Evolutionary conservation across 345 rosid species (phyloP), one percentile per base, ranked within the genome.

Genomic region (Anacardium occidentale): DNA sequence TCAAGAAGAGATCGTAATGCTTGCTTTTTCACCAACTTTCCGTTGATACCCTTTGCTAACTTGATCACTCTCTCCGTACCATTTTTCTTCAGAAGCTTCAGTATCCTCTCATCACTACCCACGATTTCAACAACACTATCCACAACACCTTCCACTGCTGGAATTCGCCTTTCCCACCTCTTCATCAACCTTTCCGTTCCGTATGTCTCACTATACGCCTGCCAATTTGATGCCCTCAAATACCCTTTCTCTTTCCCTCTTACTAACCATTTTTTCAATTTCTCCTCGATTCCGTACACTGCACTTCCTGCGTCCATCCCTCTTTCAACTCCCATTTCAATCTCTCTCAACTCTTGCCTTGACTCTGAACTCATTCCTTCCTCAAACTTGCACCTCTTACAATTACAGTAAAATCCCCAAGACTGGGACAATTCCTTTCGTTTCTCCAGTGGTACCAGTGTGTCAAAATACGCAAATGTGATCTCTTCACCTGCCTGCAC

Each of bases 401-500:
- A 94, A 20, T 54, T 61, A 45, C 97, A 94, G 17, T 62, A 26
- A 70, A 94, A 92, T 4, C 97, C 97, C 98, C 97, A 92, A 7
- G 86, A 58, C 37, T 68, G 65, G 6, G 93, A 85, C 92, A 82
- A 85, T 47, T 89, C 95, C 59, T 53, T 81, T 48, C 98, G 84
- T 66, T 83, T 90, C 12, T 79, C 79, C 47, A 85, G 26, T 0
- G 87, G 84, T 24, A 78, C 74, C 64, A 89, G 80, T 57, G 85
- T 78, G 65, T 92, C 95, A 7, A 87, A 90, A 72, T 92, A 94
- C 59, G 92, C 85, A 56, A 79, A 88, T 9, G 88, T 86, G 59
- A 94, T 83, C 83, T 94, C 98, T 77, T 90, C 97, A 26, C 95
- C 93, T 1, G 87, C 89, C 81, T 88, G 89, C 47, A 94, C 75